phyloP scores from a whole-genome alignment of 768 basidiomycete genomes.

The Lactarius trivialis region DNA sequence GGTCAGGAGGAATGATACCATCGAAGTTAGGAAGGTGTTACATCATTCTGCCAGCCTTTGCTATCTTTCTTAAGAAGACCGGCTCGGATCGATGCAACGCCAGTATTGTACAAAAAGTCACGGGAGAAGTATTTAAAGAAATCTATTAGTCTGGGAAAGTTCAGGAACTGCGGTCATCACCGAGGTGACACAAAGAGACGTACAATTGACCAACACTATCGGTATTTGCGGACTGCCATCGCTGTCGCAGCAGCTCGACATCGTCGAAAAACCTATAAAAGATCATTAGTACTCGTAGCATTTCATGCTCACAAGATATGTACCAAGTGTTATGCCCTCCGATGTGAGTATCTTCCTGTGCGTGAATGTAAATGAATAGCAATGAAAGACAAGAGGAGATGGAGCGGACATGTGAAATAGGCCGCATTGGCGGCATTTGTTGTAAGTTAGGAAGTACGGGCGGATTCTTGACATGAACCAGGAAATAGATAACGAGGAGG shows the following conservation, averaged over 20 bases:
- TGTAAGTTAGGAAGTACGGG: slow-evolving; percentile 95
- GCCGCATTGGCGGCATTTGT: slow-evolving; percentile 86
- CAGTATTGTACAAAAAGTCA: slow-evolving; percentile 87
- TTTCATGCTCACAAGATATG: neutral
- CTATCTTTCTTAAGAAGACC: slow-evolving; percentile 84
- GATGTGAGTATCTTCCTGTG: slow-evolving; percentile 73
- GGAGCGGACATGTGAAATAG: slow-evolving; percentile 62
- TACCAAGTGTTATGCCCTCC: slow-evolving; percentile 77
- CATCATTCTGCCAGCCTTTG: slow-evolving; percentile 92
- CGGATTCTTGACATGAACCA: slow-evolving; percentile 96
- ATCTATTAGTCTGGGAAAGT: slow-evolving; percentile 72
- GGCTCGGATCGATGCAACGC: slow-evolving; percentile 85
- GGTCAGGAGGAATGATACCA: neutral
- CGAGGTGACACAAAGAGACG: slow-evolving; percentile 27
- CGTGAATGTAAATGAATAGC: slow-evolving; percentile 17
- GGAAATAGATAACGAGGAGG: slow-evolving; percentile 94
- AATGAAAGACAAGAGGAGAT: neutral
- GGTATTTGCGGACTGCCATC: slow-evolving; percentile 90
- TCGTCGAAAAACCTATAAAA: slow-evolving; percentile 88
- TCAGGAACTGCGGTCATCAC: slow-evolving; percentile 7
- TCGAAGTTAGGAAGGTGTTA: neutral
- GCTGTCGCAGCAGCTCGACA: slow-evolving; percentile 81
- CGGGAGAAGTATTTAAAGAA: slow-evolving; percentile 96
- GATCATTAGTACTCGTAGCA: neutral
- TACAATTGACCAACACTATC: slow-evolving; percentile 92